These are phyloP conservation scores for Phytophthora boehmeriae DNA, from an alignment of 352 stramenopile species.

Conservation along the genomic window DNA sequence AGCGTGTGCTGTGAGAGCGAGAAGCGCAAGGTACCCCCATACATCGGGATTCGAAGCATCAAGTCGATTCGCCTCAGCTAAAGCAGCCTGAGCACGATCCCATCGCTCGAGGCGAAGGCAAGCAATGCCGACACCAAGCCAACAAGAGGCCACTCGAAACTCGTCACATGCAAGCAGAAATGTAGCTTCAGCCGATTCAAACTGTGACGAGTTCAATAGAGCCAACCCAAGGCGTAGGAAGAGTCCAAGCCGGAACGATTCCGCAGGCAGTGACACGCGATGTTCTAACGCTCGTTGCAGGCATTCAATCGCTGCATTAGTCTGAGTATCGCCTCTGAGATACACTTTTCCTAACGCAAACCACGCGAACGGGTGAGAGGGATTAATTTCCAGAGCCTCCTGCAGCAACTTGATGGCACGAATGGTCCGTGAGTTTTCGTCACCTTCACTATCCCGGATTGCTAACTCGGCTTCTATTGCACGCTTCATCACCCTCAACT, in stretches of 20 bases:
- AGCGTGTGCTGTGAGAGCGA: slow-evolving; percentile 41
- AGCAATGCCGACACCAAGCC: slow-evolving; percentile 80
- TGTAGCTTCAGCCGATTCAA: slow-evolving; percentile 49
- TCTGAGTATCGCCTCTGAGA: slow-evolving; percentile 48
- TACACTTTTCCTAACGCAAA: slow-evolving; percentile 56
- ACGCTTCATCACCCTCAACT: slow-evolving; percentile 59
- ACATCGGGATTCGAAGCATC: slow-evolving; percentile 72
- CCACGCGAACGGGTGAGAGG: slow-evolving; percentile 58
- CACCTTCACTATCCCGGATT: slow-evolving; percentile 26
- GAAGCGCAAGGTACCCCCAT: slow-evolving; percentile 78
- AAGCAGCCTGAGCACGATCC: slow-evolving; percentile 57
- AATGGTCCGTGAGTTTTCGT: slow-evolving; percentile 8
- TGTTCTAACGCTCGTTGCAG: slow-evolving; percentile 53
- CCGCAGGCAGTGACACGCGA: slow-evolving; percentile 27
- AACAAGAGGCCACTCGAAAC: slow-evolving; percentile 71
- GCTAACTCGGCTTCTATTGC: slow-evolving; percentile 54
- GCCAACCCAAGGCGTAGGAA: slow-evolving; percentile 67
- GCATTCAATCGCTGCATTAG: slow-evolving; percentile 50
- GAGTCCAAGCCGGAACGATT: slow-evolving; percentile 48
- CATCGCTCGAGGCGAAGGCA: slow-evolving; percentile 67
- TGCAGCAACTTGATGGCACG: slow-evolving; percentile 42
- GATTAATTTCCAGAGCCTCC: slow-evolving; percentile 69
- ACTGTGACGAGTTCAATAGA: slow-evolving; percentile 71
- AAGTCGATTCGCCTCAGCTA: slow-evolving; percentile 78
- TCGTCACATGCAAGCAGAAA: slow-evolving; percentile 67